These are phyloP conservation scores for Talaromyces ruber DNA, from an alignment of 495 filamentous ascomycete genomes.

Conservation along the genomic window DNA sequence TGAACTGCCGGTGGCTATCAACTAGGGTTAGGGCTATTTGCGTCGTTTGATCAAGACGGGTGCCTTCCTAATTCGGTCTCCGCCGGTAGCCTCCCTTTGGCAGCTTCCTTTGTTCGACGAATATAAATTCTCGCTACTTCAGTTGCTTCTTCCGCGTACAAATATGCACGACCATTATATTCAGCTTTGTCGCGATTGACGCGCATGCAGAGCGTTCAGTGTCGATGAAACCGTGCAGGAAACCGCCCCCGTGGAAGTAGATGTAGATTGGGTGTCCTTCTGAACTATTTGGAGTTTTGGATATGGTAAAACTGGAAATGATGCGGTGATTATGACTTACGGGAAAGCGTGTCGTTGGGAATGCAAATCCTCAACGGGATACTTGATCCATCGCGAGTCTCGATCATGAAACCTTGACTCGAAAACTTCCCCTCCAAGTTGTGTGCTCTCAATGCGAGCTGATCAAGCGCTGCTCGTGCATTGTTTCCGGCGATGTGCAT, in stretches of 20 bases:
- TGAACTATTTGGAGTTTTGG: neutral
- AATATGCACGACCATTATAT: slow-evolving; percentile 28
- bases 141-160: slow-evolving; percentile 40
- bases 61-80: neutral
- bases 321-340: neutral
- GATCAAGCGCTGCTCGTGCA: neutral
- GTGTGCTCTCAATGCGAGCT: neutral
- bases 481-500: neutral
- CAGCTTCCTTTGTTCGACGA: neutral
- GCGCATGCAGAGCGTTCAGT: slow-evolving; percentile 41
- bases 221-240: slow-evolving; percentile 32
- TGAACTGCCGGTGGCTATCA: neutral
- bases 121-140: neutral
- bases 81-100: too few relatives aligned
- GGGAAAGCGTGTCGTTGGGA: neutral
- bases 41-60: too few relatives aligned
- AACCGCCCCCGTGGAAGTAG: slow-evolving; percentile 44
- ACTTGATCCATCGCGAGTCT: neutral
- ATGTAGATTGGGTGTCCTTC: slow-evolving; percentile 29
- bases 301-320: too few relatives aligned
- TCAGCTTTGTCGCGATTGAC: slow-evolving; percentile 19
- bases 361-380: neutral
- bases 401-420: neutral
- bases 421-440: neutral
- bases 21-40: too few relatives aligned